phyloP scores from a whole-genome alignment of 345 rosid genomes.

The Citrus medica region DNA sequence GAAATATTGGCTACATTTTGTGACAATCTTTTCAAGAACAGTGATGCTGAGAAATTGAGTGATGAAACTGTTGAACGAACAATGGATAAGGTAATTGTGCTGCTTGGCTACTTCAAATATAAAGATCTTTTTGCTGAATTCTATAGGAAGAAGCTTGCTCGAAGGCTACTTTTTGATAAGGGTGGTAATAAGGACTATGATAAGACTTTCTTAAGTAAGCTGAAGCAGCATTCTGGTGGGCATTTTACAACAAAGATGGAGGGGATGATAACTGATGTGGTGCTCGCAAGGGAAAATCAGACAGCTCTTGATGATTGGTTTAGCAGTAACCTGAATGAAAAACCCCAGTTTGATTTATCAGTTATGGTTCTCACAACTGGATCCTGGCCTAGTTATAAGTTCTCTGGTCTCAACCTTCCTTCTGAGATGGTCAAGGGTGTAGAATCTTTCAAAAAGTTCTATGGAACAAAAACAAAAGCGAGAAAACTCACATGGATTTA shows the following conservation, averaged over 20 bases:
- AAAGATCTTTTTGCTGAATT: conserved; percentile 40
- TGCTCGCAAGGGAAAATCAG: conserved; percentile 64
- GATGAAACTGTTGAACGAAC: conserved; percentile 45
- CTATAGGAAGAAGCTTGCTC: conserved; percentile 61
- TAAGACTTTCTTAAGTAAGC: background rate
- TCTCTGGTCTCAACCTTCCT: conserved; percentile 64
- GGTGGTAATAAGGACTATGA: background rate
- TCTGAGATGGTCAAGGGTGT: conserved; percentile 62
- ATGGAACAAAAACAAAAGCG: conserved; percentile 46
- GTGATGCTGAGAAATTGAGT: conserved; percentile 35
- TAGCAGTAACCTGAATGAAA: conserved; percentile 31
- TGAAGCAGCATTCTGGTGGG: conserved; percentile 63
- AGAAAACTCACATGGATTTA: conserved; percentile 70
- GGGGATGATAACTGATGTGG: conserved; percentile 71
- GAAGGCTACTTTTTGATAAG: conserved; percentile 41
- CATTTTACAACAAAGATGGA: conserved; percentile 76
- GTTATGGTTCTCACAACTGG: conserved; percentile 70
- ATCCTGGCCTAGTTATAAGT: conserved; percentile 74
- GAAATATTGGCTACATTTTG: conserved; percentile 39
- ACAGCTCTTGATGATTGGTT: conserved; percentile 50
- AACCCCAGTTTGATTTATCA: conserved; percentile 51
- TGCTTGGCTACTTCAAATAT: conserved; percentile 34
- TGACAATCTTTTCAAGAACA: conserved; percentile 39
- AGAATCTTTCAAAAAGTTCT: conserved; percentile 58
- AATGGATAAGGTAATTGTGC: conserved; percentile 35